phyloP scores from a whole-genome alignment of 805 yeast genomes.

The Yarrowia keelungensis region DNA sequence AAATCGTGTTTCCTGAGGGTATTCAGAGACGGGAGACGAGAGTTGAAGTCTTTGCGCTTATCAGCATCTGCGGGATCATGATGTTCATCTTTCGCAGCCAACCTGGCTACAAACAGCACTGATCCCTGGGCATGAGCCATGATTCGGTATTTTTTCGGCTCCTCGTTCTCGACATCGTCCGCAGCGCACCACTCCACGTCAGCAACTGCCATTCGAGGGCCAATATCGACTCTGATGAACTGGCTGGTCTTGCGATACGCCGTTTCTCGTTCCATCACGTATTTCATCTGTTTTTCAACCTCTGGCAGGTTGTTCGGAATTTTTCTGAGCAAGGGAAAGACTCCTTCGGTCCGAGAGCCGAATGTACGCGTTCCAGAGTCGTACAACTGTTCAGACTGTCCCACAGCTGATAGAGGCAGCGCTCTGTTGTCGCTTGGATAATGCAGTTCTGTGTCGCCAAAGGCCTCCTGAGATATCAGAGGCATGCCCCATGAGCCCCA shows the following conservation, averaged over 20 bases:
- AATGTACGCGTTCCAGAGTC: slow-evolving; percentile 14
- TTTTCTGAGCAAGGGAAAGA: background rate
- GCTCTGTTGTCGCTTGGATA: background rate
- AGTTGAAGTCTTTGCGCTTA: background rate
- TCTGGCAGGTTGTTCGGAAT: no score
- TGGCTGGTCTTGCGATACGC: background rate
- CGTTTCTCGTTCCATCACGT: background rate
- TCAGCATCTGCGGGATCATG: background rate
- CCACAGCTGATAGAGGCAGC: background rate
- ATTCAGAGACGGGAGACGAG: background rate
- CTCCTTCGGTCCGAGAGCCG: background rate
- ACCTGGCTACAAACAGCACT: no score
- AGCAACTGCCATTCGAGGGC: background rate
- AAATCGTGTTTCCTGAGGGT: background rate
- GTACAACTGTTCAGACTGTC: background rate
- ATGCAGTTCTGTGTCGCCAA: slow-evolving; percentile 12
- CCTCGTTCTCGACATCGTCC: background rate
- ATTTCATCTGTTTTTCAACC: background rate
- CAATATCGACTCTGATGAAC: background rate
- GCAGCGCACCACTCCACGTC: background rate
- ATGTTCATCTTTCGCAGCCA: background rate
- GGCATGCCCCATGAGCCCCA: slow-evolving; percentile 16
- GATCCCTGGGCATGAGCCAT: background rate
- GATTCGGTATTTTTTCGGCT: background rate
- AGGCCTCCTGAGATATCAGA: background rate